Evolutionary conservation across 176 grass and related monocot genomes (phyloP), one percentile per base, ranked within the genome.

Genomic region (Ampelocalamus luodianensis): DNA sequence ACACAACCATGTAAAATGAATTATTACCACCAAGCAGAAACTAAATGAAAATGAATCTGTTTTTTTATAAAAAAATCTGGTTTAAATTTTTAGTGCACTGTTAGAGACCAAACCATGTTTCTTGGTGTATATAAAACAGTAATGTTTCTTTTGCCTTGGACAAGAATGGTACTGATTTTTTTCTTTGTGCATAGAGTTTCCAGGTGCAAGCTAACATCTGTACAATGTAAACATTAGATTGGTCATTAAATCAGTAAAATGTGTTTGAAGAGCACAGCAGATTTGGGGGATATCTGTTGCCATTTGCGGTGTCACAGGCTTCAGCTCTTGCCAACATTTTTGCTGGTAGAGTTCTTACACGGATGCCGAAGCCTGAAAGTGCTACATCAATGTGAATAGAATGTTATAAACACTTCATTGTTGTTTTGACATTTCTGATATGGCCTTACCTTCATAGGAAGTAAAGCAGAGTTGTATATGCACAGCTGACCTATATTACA

Each of bases 201-300:
- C 36, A 90, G 89, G 89, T 74, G 42, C 67, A 87, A 78, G 84
- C 74, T 87, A 79, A 87, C 74, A 73, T 74, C 29, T 74, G 22
- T 74, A 79, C 23, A 79, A 8, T 18, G 16, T 56, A n/a, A 61
- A 51, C 43, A 86, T 5, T 54, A 90, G 74, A 66, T 74, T 74
- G 68, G 8, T 10, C 27, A 60, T 58, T 73, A 22, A 40, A 78
- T 60, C 72, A 60, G 29, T 59, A 42, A 50, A 60, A 73, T 78
- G 11, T 26, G 17, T 62, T 67, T 62, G 29, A 83, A 87, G 74
- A 90, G 55, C 58, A 14, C 18, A 68, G 6, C n/a, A 79, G 32
- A 90, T 9, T 42, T 17, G n/a, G 43, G 11, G 49, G 58, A n/a
- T 49, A 74, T 74, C 12, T 36, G 43, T 63, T 72, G 66, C 9